Conservation (phyloP, 257 asterid species). For the Fraxinus quadrangulata region DNA sequence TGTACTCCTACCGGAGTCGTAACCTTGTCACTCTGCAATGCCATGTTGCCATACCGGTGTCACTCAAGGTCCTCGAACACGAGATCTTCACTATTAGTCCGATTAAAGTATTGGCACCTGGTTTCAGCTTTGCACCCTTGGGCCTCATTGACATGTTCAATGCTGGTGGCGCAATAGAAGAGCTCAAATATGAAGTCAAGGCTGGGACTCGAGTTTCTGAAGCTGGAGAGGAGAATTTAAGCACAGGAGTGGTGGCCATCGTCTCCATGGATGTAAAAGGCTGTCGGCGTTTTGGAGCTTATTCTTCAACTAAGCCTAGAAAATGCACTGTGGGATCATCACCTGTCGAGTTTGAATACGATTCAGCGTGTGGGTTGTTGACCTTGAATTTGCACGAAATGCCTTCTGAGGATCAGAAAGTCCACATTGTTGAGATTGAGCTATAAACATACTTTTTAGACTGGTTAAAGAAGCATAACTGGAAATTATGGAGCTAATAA, state of each 20-base stretch:
- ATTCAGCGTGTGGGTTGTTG: slow-evolving; percentile 40
- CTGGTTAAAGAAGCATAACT: slow-evolving; percentile 21
- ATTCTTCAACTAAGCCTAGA: slow-evolving; percentile 48
- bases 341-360: slow-evolving; percentile 37
- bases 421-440: slow-evolving; percentile 46
- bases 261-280: slow-evolving; percentile 48
- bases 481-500: slow-evolving; percentile 22
- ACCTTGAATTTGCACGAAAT: slow-evolving; percentile 41
- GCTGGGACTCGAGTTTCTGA: slow-evolving; percentile 20
- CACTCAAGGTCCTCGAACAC: slow-evolving; percentile 80
- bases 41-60: slow-evolving; percentile 61
- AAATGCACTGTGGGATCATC: slow-evolving; percentile 40
- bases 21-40: slow-evolving; percentile 47
- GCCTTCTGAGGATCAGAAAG: slow-evolving; percentile 44
- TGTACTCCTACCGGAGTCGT: slow-evolving; percentile 51
- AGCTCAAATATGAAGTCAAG: slow-evolving; percentile 49
- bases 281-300: slow-evolving; percentile 54
- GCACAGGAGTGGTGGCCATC: slow-evolving; percentile 22
- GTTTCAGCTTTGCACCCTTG: background rate
- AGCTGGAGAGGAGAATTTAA: slow-evolving; percentile 35
- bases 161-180: slow-evolving; percentile 77
- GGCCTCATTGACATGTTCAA: slow-evolving; percentile 89
- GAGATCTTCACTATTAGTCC: no score
- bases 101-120: no score
- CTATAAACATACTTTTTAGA: slow-evolving; percentile 27